Percentiles rank a stretch among this genome's conserved stretches.
Evolutionary conservation across 2,329 filamentous ascomycete genomes (phyloP).

Genomic region (Ophiocordyceps camponoti-floridani): DNA sequence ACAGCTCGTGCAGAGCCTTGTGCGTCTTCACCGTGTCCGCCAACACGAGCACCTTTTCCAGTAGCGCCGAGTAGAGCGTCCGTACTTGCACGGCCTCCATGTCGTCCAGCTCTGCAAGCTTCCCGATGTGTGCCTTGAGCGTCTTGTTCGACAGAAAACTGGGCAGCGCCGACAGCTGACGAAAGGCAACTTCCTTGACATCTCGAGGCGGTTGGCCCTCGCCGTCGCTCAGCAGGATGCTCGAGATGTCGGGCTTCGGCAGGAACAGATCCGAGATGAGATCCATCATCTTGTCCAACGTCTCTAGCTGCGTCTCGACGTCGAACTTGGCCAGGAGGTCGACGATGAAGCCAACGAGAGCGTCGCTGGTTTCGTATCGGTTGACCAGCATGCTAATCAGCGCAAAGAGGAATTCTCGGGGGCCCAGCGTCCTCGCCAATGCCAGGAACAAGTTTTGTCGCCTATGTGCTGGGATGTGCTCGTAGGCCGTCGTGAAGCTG

Average conservation of each 20-base stretch:
- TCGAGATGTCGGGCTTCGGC: conserved; percentile 55
- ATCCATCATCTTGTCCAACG: conserved; percentile 59
- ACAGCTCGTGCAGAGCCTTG: conserved; percentile 36
- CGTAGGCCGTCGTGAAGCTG: conserved; percentile 90
- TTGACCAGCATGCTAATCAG: conserved; percentile 82
- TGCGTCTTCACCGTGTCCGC: conserved; percentile 44
- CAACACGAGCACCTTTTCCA: conserved; percentile 47
- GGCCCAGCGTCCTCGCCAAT: conserved; percentile 67
- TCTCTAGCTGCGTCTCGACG: conserved; percentile 58
- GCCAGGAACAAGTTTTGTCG: conserved; percentile 70
- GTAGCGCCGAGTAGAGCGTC: conserved; percentile 47
- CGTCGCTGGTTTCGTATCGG: conserved; percentile 62
- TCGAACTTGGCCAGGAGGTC: conserved; percentile 58
- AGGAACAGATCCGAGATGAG: conserved; percentile 61
- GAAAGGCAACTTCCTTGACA: conserved; percentile 29
- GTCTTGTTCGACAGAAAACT: conserved; percentile 39
- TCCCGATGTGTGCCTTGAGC: conserved; percentile 35
- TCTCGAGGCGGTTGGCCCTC: conserved; percentile 29
- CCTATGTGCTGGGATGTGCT: conserved; percentile 82
- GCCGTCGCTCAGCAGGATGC: conserved; percentile 45
- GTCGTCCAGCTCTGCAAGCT: conserved; percentile 41
- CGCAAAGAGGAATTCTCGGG: conserved; percentile 75
- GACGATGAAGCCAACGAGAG: conserved; percentile 55
- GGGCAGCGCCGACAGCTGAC: conserved; percentile 38
- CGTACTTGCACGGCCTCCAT: conserved; percentile 50